These are phyloP conservation scores for Trametes versicolor DNA, from an alignment of 1,284 basidiomycete genomes.

Conservation along the genomic window DNA sequence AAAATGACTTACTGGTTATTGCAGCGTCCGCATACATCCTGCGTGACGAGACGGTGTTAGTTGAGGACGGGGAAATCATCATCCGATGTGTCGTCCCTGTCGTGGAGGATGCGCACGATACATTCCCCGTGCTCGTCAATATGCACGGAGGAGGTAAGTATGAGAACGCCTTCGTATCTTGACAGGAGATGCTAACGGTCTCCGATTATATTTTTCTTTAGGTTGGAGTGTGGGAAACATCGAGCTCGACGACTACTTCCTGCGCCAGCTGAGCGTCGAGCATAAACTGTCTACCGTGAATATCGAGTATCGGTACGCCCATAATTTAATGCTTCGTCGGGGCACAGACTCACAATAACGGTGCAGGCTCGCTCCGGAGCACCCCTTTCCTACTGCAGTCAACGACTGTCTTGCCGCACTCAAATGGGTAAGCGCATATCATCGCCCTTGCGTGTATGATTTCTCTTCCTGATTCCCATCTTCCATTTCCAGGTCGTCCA, in stretches of 20 bases:
- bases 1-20: too few relatives aligned
- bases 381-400: conserved; percentile 49
- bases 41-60: conserved; percentile 4
- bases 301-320: conserved; percentile 27
- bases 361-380: conserved; percentile 48
- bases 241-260: conserved; percentile 27
- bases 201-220: not conserved
- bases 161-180: too few relatives aligned
- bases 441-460: not conserved
- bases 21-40: conserved; percentile 9
- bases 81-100: conserved; percentile 12
- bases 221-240: conserved; percentile 24
- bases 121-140: conserved; percentile 33
- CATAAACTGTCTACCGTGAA: conserved; percentile 21
- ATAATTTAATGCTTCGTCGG: too few relatives aligned
- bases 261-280: conserved; percentile 16
- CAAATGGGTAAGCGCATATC: conserved; percentile 41
- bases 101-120: not conserved
- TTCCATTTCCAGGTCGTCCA: conserved; percentile 15
- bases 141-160: conserved; percentile 34
- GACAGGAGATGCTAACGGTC: not conserved
- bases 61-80: conserved; percentile 12
- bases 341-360: too few relatives aligned
- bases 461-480: not conserved
- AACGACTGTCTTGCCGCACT: conserved; percentile 50